Evolutionary conservation across 768 basidiomycete genomes (phyloP).

Genomic region (Boletus pseudo-olivaceus): DNA sequence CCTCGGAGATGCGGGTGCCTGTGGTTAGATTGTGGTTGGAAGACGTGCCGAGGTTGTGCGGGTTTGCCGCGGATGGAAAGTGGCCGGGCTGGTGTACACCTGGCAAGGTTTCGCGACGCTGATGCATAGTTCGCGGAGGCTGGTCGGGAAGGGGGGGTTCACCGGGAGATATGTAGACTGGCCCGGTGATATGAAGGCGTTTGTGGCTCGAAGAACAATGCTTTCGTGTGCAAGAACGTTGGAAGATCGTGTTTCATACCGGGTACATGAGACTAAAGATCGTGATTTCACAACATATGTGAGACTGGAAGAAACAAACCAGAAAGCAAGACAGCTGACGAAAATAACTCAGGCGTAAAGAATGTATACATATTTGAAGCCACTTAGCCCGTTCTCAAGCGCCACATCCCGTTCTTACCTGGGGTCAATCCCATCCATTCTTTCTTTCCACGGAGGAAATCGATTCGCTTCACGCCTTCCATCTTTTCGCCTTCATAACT

Average conservation of each 20-base stretch:
- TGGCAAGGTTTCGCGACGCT: background rate
- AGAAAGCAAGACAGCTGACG: background rate
- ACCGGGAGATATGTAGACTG: too few species aligned
- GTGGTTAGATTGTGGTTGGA: slow-evolving; percentile 20
- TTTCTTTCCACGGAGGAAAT: slow-evolving; percentile 54
- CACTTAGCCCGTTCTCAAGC: slow-evolving; percentile 50
- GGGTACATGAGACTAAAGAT: background rate
- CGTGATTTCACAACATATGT: background rate
- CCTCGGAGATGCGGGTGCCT: background rate
- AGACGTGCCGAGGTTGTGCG: slow-evolving; percentile 20
- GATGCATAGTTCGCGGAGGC: background rate
- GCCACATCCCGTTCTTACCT: slow-evolving; percentile 59
- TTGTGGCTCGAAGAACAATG: background rate
- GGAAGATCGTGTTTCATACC: slow-evolving; percentile 1
- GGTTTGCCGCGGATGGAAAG: slow-evolving; percentile 16
- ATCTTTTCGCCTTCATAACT: slow-evolving; percentile 31
- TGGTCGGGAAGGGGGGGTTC: background rate
- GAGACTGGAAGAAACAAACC: background rate
- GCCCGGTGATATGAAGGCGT: background rate
- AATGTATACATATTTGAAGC: background rate
- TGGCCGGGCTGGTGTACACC: slow-evolving; percentile 24
- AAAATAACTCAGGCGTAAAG: background rate
- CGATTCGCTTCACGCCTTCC: slow-evolving; percentile 52
- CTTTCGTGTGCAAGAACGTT: background rate
- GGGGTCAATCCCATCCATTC: slow-evolving; percentile 53